phyloP scores from a whole-genome alignment of 495 filamentous ascomycete genomes.

The Sporormia fimetaria region DNA sequence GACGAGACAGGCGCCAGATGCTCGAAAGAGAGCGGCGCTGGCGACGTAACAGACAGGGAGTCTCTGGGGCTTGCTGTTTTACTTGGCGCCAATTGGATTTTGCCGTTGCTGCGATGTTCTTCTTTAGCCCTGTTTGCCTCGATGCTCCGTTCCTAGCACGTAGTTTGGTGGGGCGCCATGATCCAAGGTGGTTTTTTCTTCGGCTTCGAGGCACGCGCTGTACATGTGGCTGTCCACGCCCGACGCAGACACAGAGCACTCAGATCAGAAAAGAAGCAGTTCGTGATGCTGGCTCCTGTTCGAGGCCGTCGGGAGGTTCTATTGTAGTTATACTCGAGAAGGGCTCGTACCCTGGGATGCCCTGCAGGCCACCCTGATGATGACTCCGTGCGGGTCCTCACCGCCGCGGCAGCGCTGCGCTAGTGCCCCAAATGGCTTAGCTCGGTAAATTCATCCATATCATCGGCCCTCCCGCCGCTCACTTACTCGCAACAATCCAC shows the following conservation, averaged over 20 bases:
- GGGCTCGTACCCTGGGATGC: too few species aligned
- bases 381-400: too few species aligned
- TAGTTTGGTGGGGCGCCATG: background rate
- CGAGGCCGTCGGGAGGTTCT: too few species aligned
- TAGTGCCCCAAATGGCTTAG: slow-evolving; percentile 6
- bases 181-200: background rate
- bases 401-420: too few species aligned
- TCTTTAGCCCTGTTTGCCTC: slow-evolving; percentile 17
- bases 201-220: too few species aligned
- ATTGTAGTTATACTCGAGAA: too few species aligned
- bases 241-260: too few species aligned
- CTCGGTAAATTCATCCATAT: background rate
- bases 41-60: slow-evolving; percentile 8
- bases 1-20: background rate
- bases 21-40: slow-evolving; percentile 16
- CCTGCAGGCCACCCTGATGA: too few species aligned
- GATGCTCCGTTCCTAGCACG: slow-evolving; percentile 1
- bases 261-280: too few species aligned
- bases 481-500: slow-evolving; percentile 12
- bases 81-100: slow-evolving; percentile 18
- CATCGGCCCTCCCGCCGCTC: slow-evolving; percentile 5
- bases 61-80: slow-evolving; percentile 17
- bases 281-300: too few species aligned
- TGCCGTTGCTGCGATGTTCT: slow-evolving; percentile 6
- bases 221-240: too few species aligned